Percentiles rank a stretch among this genome's conserved stretches.
phyloP scores from a whole-genome alignment of 2,329 filamentous ascomycete genomes.

The Harringtonia lauricola region DNA sequence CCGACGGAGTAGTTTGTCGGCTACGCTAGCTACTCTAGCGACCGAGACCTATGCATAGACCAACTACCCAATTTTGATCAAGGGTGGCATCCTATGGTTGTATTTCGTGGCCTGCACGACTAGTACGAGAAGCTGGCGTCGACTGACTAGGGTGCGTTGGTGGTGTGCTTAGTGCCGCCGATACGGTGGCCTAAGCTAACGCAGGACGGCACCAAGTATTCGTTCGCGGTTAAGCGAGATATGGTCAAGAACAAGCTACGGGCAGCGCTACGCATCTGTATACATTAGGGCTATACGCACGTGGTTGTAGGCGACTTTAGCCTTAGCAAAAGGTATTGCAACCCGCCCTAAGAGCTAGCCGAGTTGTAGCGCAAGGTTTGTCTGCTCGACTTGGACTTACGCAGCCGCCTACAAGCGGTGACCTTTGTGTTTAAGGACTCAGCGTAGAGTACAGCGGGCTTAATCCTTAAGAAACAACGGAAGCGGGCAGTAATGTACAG shows the following conservation, averaged over 20 bases:
- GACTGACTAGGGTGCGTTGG: conserved; percentile 44
- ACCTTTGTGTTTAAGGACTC: conserved; percentile 55
- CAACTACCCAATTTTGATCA: conserved; percentile 63
- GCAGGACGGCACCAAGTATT: conserved; percentile 55
- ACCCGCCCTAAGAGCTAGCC: conserved; percentile 53
- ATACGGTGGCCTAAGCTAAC: conserved; percentile 64
- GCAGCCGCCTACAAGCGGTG: conserved; percentile 49
- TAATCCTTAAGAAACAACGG: conserved; percentile 45
- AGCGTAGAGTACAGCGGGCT: conserved; percentile 37
- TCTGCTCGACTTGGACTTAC: conserved; percentile 49
- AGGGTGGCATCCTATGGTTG: conserved; percentile 61
- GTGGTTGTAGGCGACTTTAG: conserved; percentile 56
- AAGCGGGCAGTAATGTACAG: too few relatives aligned
- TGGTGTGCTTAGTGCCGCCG: conserved; percentile 64
- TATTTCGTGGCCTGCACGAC: conserved; percentile 61
- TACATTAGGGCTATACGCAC: conserved; percentile 44
- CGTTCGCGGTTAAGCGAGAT: conserved; percentile 59
- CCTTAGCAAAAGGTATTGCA: conserved; percentile 50
- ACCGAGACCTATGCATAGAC: conserved; percentile 29
- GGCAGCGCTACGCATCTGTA: conserved; percentile 60
- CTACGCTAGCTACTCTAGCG: conserved; percentile 52
- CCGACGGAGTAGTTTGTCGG: conserved; percentile 61
- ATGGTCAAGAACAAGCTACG: conserved; percentile 65
- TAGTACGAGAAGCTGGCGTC: conserved; percentile 46
- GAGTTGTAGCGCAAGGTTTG: conserved; percentile 56